phyloP scores from a whole-genome alignment of 2,329 filamentous ascomycete genomes.

The Fusarium dimerum region DNA sequence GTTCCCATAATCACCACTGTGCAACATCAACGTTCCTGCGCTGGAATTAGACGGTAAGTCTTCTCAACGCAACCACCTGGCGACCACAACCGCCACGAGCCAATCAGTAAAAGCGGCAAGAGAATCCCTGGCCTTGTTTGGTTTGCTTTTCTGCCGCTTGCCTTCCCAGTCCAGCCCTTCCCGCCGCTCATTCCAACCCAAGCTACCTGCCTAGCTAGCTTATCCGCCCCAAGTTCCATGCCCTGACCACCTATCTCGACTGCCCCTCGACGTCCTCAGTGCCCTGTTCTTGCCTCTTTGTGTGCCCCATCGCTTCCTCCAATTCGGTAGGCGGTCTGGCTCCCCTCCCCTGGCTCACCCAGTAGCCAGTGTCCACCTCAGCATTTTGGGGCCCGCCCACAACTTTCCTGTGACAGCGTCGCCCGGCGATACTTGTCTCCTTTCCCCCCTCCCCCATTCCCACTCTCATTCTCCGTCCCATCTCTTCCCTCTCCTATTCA shows the following conservation, averaged over 20 bases:
- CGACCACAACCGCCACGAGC: conserved; percentile 35
- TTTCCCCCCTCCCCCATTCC: conserved; percentile 34
- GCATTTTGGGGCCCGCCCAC: conserved; percentile 37
- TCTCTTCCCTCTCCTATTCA: conserved; percentile 32
- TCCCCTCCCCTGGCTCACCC: conserved; percentile 22
- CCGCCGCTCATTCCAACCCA: no score
- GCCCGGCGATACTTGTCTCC: conserved; percentile 38
- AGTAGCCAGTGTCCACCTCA: conserved; percentile 35
- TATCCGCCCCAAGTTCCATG: background rate
- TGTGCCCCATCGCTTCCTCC: conserved; percentile 6
- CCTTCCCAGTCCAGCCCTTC: conserved; percentile 18
- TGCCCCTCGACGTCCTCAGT: conserved; percentile 14
- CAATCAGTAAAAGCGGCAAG: conserved; percentile 40
- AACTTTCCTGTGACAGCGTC: conserved; percentile 37
- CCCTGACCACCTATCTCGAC: conserved; percentile 11
- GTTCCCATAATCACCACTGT: conserved; percentile 21
- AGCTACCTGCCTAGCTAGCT: background rate
- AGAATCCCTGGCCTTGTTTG: conserved; percentile 13
- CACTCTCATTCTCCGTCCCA: conserved; percentile 11
- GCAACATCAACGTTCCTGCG: background rate
- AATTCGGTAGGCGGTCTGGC: conserved; percentile 28
- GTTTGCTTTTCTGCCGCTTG: conserved; percentile 19
- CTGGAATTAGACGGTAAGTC: conserved; percentile 18
- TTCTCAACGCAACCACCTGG: conserved; percentile 19
- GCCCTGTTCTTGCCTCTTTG: background rate